Evolutionary conservation across 768 basidiomycete genomes (phyloP).

Genomic region (Boletus fagicola): DNA sequence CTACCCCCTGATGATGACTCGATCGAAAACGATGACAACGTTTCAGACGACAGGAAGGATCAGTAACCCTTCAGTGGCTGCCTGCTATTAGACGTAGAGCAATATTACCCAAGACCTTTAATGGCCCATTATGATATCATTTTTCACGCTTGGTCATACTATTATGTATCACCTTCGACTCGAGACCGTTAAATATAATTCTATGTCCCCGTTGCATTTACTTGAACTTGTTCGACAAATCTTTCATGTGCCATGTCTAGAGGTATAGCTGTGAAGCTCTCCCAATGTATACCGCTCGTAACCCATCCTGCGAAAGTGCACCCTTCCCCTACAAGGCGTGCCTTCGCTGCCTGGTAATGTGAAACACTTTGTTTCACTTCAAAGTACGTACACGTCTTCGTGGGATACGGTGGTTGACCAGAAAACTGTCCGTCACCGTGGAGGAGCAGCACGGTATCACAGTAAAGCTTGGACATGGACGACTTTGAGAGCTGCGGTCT

Average conservation of each 20-base stretch:
- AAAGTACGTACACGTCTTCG: constrained; percentile 41
- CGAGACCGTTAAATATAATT: constrained; percentile 4
- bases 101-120: constrained; percentile 7
- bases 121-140: constrained; percentile 18
- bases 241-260: constrained; percentile 3
- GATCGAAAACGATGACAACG: constrained; percentile 10
- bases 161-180: constrained; percentile 6
- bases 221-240: too few relatives aligned
- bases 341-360: constrained; percentile 54
- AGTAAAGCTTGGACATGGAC: constrained; percentile 51
- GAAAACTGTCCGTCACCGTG: constrained; percentile 1
- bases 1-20: constrained; percentile 23
- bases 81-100: constrained; percentile 6
- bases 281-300: constrained; percentile 50
- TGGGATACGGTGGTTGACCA: constrained; percentile 11
- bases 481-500: constrained; percentile 57
- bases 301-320: constrained; percentile 66
- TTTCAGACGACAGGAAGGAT: constrained; percentile 29
- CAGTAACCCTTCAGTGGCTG: constrained; percentile 19
- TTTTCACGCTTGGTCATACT: constrained; percentile 8
- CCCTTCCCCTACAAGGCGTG: constrained; percentile 39
- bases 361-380: constrained; percentile 40
- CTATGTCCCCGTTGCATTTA: not conserved
- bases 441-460: constrained; percentile 21
- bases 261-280: constrained; percentile 41